Base-by-base conservation (phyloP, 805 yeast genomes). In the Grigorovia yakushimaensis region DNA sequence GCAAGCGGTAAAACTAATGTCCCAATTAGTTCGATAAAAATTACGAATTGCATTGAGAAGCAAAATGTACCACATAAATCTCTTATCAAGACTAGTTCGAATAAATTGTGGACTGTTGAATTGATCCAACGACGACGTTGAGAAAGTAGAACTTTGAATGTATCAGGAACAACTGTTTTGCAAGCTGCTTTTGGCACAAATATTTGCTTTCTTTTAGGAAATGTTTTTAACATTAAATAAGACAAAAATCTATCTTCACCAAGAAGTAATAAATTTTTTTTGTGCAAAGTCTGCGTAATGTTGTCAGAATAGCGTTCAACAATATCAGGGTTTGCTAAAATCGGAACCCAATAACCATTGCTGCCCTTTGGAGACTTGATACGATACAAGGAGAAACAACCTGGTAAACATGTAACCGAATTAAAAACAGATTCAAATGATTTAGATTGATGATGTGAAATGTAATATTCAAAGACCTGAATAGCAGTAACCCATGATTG, bases 41-140 rank as follows among this genome's bases (percentile, higher is more conserved):
- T 83, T 48, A 87, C 86, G 66, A 88, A 88, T 66, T 88, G 96
- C 97, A 88, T 88, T 1, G 96, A 88, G 57, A 89, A 85, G 56
- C 96, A 88, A 63, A 88, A 88, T 0, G 94, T 87, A 53, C 97
- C 97, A 74, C 97, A 88, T 54, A 89, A 73, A 63, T 88, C 96
- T 46, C 81, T 79, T 19, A 88, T 89, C 52, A 87, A 69, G 2
- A 83, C 84, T 59, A 88, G 77, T 65, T 88, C 97, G 80, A 89
- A 76, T 65, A 88, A 75, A 61, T 88, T 88, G 66, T 88, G 97
- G 38, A 88, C 91, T 0, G 97, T 88, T 4, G 96, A 88, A 65
- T 88, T 88, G 57, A 88, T 88, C 97, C 97, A 88, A 64, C 97
- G 84, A 70, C 97, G 86, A 64, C 97, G 82, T 64, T 88, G 97